phyloP scores from a whole-genome alignment of 2,329 filamentous ascomycete species.

The Talaromyces sp. region DNA sequence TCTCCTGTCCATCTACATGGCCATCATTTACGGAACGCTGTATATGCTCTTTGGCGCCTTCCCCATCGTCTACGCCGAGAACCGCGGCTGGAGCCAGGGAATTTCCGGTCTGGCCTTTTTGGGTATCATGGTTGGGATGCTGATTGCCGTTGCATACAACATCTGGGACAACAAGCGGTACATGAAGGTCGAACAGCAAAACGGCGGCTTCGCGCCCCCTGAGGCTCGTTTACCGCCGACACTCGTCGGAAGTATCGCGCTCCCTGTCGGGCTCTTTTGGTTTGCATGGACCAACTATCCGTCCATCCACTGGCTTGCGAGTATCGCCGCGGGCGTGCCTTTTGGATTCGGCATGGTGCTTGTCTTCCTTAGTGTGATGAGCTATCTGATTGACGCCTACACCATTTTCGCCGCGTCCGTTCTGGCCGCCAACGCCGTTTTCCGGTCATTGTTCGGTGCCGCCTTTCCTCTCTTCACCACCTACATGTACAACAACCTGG shows the following conservation, averaged over 20 bases:
- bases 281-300: constrained; percentile 55
- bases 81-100: constrained; percentile 44
- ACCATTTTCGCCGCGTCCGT: constrained; percentile 40
- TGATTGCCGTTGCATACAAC: constrained; percentile 35
- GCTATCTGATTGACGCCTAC: constrained; percentile 40
- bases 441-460: constrained; percentile 43
- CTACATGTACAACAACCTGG: constrained; percentile 40
- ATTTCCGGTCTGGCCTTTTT: constrained; percentile 45
- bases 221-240: constrained; percentile 51
- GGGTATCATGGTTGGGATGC: constrained; percentile 42
- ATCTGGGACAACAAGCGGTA: constrained; percentile 40
- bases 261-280: constrained; percentile 56
- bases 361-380: constrained; percentile 36
- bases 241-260: constrained; percentile 44
- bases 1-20: constrained; percentile 45
- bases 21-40: constrained; percentile 48
- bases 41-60: constrained; percentile 51
- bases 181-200: constrained; percentile 33
- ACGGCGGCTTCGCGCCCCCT: constrained; percentile 56
- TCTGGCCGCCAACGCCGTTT: constrained; percentile 40
- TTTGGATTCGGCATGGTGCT: constrained; percentile 41
- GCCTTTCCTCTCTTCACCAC: constrained; percentile 45
- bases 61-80: constrained; percentile 44
- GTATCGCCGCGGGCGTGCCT: constrained; percentile 30
- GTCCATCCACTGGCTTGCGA: constrained; percentile 34